phyloP scores from a whole-genome alignment of 306 rosid genomes.

The Prunus mongolica region DNA sequence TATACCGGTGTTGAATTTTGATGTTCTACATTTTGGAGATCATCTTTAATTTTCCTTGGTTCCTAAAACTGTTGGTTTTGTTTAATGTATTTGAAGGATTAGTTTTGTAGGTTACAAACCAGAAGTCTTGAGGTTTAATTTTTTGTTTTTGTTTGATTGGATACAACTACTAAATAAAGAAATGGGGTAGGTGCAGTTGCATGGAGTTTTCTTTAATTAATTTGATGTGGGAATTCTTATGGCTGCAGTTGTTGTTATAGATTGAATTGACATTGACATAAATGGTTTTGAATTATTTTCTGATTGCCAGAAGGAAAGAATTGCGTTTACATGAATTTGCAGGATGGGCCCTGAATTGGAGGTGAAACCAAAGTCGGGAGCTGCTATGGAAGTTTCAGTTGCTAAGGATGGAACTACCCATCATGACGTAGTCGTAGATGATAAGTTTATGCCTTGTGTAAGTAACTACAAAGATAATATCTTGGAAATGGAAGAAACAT shows the following conservation, averaged over 20 bases:
- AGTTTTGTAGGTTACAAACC: background rate
- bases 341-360: constrained; percentile 52
- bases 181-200: background rate
- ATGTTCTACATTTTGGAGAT: background rate
- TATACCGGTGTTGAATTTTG: background rate
- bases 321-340: constrained; percentile 13
- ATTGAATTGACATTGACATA: background rate
- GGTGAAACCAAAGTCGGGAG: constrained; percentile 30
- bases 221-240: background rate
- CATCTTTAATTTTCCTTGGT: background rate
- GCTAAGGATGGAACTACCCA: constrained; percentile 23
- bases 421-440: constrained; percentile 14
- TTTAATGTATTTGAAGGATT: background rate
- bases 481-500: constrained; percentile 19
- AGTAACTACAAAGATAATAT: constrained; percentile 25
- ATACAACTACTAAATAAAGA: background rate
- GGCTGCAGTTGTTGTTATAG: background rate
- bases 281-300: background rate
- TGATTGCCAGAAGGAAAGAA: constrained; percentile 7
- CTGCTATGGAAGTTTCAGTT: constrained; percentile 27
- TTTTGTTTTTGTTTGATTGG: background rate
- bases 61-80: background rate
- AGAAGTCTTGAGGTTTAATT: background rate
- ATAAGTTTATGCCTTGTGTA: constrained; percentile 24
- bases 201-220: background rate